phyloP scores from a whole-genome alignment of 2,329 filamentous ascomycete genomes.

The Acrocalymma vagum region DNA sequence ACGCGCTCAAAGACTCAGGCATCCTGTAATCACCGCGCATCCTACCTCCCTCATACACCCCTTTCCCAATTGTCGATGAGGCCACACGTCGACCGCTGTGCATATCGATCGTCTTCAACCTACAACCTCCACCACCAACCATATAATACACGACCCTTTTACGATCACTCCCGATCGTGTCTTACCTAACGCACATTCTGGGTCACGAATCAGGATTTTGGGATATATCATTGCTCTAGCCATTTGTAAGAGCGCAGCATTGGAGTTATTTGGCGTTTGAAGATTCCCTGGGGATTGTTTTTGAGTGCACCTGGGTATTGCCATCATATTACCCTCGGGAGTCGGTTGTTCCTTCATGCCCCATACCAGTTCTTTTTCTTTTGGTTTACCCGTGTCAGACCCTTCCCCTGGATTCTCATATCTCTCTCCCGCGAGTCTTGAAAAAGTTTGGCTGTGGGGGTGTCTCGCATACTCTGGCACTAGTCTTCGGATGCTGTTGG shows the following conservation, averaged over 20 bases:
- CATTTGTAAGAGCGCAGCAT: conserved; percentile 48
- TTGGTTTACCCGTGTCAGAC: conserved; percentile 9
- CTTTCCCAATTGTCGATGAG: conserved; percentile 19
- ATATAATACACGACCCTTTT: conserved; percentile 47
- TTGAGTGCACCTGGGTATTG: conserved; percentile 17
- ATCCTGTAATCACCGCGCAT: conserved; percentile 67
- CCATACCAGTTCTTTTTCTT: conserved; percentile 22
- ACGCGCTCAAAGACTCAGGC: conserved; percentile 96
- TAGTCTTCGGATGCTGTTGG: not conserved
- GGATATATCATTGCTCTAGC: conserved; percentile 47
- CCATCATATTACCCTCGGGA: conserved; percentile 28
- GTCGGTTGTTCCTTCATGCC: conserved; percentile 18
- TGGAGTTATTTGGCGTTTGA: conserved; percentile 44
- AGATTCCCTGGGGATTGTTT: conserved; percentile 35
- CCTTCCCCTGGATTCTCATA: too few relatives aligned
- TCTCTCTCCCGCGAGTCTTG: too few relatives aligned
- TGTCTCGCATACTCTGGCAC: not conserved
- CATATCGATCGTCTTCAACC: too few relatives aligned
- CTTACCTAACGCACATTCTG: conserved; percentile 37
- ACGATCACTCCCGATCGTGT: conserved; percentile 43
- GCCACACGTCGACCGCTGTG: conserved; percentile 38
- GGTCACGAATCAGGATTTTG: conserved; percentile 44
- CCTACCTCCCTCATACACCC: conserved; percentile 2
- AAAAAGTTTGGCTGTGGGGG: conserved; percentile 2
- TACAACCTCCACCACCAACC: conserved; percentile 26